Conservation (phyloP, 371 early-diverging fungal species). For the Encephalitozoon cuniculi region DNA sequence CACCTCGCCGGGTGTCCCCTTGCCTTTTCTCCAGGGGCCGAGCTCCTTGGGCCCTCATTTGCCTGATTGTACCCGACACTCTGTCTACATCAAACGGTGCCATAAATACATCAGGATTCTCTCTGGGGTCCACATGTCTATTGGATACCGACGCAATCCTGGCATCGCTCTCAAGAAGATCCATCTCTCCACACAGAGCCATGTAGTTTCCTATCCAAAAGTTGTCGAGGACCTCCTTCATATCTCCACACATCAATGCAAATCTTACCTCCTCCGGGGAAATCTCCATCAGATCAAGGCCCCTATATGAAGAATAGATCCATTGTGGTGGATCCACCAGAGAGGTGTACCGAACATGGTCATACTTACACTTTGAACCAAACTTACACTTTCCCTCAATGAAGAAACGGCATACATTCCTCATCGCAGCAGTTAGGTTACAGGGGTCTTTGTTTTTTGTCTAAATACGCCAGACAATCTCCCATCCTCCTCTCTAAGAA, state of each 20-base stretch:
- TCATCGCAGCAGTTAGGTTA: constrained; percentile 27
- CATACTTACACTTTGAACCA: constrained; percentile 40
- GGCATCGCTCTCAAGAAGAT: neutral
- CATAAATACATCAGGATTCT: constrained; percentile 23
- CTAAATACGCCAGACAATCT: neutral
- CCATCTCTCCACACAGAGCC: neutral
- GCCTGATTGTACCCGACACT: neutral
- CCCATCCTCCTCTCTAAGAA: neutral
- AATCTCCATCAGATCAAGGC: constrained; percentile 16
- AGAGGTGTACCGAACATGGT: constrained; percentile 19
- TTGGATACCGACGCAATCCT: neutral
- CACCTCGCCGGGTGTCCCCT: neutral
- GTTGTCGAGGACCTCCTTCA: constrained; percentile 9
- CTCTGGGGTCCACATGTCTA: constrained; percentile 18
- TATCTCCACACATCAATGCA: constrained; percentile 9
- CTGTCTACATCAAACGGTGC: constrained; percentile 25
- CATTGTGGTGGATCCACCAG: constrained; percentile 50
- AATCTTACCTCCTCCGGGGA: constrained; percentile 22
- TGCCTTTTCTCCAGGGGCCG: neutral
- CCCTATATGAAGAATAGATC: constrained; percentile 17
- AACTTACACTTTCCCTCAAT: constrained; percentile 43
- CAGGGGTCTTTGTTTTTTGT: constrained; percentile 9
- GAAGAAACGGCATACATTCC: constrained; percentile 39
- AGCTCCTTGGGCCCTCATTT: neutral
- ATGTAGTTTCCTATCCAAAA: constrained; percentile 20